Conservation (phyloP, 768 basidiomycete genomes). For the Boletus fagicola region DNA sequence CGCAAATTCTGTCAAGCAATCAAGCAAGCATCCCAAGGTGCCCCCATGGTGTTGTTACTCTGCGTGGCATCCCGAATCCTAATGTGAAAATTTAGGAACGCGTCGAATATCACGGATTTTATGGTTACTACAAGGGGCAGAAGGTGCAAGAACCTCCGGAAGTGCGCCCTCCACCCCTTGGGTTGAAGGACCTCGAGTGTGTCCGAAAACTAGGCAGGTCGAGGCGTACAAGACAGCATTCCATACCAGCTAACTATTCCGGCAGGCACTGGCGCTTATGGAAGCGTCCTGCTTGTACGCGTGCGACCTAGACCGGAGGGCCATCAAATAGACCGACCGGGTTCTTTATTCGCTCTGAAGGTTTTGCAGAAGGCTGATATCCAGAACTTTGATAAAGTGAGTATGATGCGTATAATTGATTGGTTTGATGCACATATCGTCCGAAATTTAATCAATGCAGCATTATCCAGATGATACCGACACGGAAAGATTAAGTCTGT, state of each 20-base stretch:
- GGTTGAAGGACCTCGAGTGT: constrained; percentile 42
- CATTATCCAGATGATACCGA: constrained; percentile 32
- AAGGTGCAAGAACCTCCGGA: constrained; percentile 28
- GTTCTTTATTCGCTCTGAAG: constrained; percentile 49
- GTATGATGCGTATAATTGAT: constrained; percentile 5
- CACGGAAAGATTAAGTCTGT: constrained; percentile 42
- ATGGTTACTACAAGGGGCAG: constrained; percentile 12
- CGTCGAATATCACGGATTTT: constrained; percentile 9
- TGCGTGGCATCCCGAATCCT: neutral
- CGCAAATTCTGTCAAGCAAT: no score
- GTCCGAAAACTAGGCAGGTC: constrained; percentile 39
- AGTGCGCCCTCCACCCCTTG: constrained; percentile 38
- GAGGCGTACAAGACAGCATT: neutral
- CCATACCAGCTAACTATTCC: constrained; percentile 1
- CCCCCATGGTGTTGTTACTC: neutral
- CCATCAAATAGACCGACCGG: constrained; percentile 36
- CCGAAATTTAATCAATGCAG: constrained; percentile 16
- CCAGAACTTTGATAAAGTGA: constrained; percentile 32
- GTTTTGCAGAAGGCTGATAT: constrained; percentile 37
- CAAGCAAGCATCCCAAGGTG: no score
- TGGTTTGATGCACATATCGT: neutral
- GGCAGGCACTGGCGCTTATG: constrained; percentile 42
- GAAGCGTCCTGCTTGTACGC: constrained; percentile 43
- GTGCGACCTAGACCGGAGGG: constrained; percentile 28
- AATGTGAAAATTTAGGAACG: constrained; percentile 16